Evolutionary conservation across 176 grass and related monocot species (phyloP).

Genomic region (Zoysia pacifica): DNA sequence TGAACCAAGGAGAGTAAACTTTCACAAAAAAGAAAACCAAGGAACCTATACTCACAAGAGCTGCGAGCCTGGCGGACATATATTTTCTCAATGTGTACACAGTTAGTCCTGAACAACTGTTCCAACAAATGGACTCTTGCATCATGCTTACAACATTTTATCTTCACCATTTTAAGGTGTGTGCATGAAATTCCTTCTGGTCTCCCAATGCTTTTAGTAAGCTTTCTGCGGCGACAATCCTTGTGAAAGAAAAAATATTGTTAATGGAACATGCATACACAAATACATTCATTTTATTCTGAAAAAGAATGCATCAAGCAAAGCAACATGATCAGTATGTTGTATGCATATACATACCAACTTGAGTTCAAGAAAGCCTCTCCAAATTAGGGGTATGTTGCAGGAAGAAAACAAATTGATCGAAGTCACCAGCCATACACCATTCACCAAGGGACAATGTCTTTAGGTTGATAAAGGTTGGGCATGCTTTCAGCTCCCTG

Average conservation of each 20-base stretch:
- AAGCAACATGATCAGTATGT: neutral
- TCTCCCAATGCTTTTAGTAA: neutral
- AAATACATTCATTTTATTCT: too few species aligned
- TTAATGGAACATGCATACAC: neutral
- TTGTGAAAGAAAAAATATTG: neutral
- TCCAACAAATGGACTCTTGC: conserved; percentile 46
- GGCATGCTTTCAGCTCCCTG: conserved; percentile 6
- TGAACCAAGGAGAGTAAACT: too few species aligned
- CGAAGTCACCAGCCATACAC: conserved; percentile 37
- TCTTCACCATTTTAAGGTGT: conserved; percentile 46
- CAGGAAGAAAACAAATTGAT: conserved; percentile 29
- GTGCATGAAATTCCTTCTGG: conserved; percentile 27
- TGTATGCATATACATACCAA: conserved; percentile 2
- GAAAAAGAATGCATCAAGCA: neutral
- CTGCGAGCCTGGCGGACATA: conserved; percentile 30
- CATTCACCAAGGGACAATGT: conserved; percentile 44
- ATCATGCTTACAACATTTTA: conserved; percentile 42
- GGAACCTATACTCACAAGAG: neutral
- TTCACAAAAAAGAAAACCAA: too few species aligned
- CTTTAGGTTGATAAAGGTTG: conserved; percentile 42
- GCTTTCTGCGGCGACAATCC: conserved; percentile 19
- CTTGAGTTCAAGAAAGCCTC: conserved; percentile 34
- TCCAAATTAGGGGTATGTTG: conserved; percentile 35
- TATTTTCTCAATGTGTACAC: conserved; percentile 28
- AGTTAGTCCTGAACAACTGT: conserved; percentile 28